A percentile compares a stretch with the other conserved stretches of the same genome.
Evolutionary conservation across 106 monocot genomes (phyloP).

Genomic region (Agapanthus africanus): DNA sequence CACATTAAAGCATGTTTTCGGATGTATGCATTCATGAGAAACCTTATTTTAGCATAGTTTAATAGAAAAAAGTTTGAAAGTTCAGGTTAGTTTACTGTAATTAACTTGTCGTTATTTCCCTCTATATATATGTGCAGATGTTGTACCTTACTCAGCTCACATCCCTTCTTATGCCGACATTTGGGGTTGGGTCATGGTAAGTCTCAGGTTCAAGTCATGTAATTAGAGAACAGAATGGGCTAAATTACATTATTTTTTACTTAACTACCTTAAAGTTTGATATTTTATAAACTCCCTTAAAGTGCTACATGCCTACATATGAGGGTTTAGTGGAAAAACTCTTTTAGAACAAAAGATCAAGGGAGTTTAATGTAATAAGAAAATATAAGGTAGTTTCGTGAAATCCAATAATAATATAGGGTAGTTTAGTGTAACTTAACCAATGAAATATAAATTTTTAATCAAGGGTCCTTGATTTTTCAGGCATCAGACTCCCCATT

Average conservation of each 20-base stretch:
- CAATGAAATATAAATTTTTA: no score
- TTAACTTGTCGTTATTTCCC: no score
- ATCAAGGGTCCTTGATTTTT: background rate
- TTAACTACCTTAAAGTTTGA: no score
- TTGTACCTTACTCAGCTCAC: conserved; percentile 47
- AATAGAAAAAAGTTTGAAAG: no score
- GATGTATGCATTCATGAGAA: conserved; percentile 16
- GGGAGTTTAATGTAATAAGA: no score
- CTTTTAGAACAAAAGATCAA: background rate
- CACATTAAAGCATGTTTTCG: conserved; percentile 38
- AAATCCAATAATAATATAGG: no score
- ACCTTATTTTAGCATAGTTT: background rate
- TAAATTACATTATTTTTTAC: background rate
- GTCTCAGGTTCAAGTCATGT: background rate
- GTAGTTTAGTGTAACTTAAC: no score
- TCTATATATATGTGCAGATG: conserved; percentile 36
- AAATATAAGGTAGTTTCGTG: no score
- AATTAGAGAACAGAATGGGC: background rate
- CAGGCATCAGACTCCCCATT: conserved; percentile 48
- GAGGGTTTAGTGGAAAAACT: background rate
- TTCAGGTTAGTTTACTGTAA: background rate
- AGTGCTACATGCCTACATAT: no score
- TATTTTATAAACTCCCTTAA: no score
- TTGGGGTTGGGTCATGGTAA: conserved; percentile 58
- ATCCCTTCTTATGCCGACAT: conserved; percentile 47